A percentile compares a stretch with the other conserved stretches of the same genome.
These are phyloP conservation scores for Collybia mongolica DNA, from an alignment of 768 basidiomycete genomes.

Conservation along the genomic window DNA sequence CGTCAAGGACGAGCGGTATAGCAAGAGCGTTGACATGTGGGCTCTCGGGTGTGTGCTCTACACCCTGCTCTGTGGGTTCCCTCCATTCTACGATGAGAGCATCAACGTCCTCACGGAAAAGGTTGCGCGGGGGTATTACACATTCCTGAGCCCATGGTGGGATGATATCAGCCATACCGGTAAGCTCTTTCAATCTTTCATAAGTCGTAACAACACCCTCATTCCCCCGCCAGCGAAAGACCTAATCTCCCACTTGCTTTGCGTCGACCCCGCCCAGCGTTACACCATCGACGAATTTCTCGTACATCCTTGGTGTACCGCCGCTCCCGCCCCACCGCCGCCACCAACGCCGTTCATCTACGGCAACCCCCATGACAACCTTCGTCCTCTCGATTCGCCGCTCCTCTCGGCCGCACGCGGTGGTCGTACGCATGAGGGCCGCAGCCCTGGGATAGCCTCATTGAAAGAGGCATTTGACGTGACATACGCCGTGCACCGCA, in stretches of 20 bases:
- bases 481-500: conserved; percentile 97
- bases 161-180: conserved; percentile 87
- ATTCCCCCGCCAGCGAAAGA: conserved; percentile 78
- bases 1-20: conserved; percentile 97
- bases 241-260: conserved; percentile 90
- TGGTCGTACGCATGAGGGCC: conserved; percentile 64
- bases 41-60: conserved; percentile 99
- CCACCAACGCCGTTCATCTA: conserved; percentile 63
- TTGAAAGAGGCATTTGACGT: conserved; percentile 99
- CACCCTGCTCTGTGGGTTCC: conserved; percentile 95
- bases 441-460: conserved; percentile 89
- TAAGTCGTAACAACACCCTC: conserved; percentile 1
- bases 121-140: conserved; percentile 95
- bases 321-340: conserved; percentile 57
- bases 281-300: conserved; percentile 99
- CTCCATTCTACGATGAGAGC: conserved; percentile 98
- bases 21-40: conserved; percentile 99
- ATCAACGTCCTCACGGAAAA: conserved; percentile 98
- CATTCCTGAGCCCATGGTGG: conserved; percentile 99
- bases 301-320: conserved; percentile 92
- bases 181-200: conserved; percentile 29
- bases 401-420: conserved; percentile 79
- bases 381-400: conserved; percentile 81
- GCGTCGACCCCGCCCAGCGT: conserved; percentile 92
- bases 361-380: conserved; percentile 27